Conservation (phyloP, 1,284 basidiomycete species). For the Xerocomus minutiporus region DNA sequence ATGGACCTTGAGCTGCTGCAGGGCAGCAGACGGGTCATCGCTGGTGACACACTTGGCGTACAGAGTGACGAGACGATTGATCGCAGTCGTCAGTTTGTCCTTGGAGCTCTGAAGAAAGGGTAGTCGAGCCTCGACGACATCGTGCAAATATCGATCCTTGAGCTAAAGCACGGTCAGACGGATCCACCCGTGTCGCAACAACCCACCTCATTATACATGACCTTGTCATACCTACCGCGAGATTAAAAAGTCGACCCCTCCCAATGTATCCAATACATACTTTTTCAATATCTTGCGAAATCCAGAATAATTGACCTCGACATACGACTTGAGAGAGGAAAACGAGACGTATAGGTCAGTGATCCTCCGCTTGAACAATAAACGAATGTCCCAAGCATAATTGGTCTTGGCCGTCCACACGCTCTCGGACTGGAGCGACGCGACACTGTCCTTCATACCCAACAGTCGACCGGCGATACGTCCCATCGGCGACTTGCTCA, state of each 20-base stretch:
- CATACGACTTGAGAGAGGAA: constrained; percentile 87
- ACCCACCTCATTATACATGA: constrained; percentile 70
- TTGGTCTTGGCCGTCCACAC: constrained; percentile 83
- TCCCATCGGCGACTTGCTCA: constrained; percentile 40
- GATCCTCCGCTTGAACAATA: constrained; percentile 90
- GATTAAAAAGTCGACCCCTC: constrained; percentile 1
- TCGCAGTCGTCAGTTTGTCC: constrained; percentile 59
- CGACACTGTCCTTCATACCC: constrained; percentile 48
- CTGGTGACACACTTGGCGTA: constrained; percentile 86
- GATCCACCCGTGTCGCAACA: neutral
- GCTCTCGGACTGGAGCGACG: constrained; percentile 43
- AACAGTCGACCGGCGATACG: constrained; percentile 48
- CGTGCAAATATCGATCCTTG: constrained; percentile 78
- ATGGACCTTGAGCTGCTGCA: constrained; percentile 81
- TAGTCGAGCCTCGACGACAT: constrained; percentile 61
- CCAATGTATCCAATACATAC: constrained; percentile 38
- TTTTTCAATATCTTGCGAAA: constrained; percentile 98
- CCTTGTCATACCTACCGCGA: constrained; percentile 82
- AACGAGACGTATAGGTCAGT: constrained; percentile 82
- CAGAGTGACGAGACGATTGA: constrained; percentile 63
- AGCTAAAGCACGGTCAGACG: constrained; percentile 43
- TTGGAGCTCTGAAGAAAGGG: constrained; percentile 71
- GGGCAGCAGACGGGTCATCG: constrained; percentile 69
- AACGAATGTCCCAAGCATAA: constrained; percentile 84
- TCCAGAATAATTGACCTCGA: constrained; percentile 91